phyloP scores from a whole-genome alignment of 345 rosid genomes.

The Alliaria petiolata region DNA sequence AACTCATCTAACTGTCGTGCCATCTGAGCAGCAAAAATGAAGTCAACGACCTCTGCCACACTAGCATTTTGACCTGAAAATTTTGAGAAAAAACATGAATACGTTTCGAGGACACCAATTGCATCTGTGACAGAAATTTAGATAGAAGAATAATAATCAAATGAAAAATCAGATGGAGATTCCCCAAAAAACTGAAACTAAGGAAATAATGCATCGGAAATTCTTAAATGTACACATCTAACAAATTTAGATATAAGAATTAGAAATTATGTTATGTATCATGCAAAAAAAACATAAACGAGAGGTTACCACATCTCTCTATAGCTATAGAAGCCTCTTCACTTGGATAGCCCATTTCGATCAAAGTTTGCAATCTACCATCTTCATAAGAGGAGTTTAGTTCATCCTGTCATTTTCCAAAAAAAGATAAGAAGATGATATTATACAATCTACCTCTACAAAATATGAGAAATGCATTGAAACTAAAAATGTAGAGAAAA shows the following conservation, averaged over 20 bases:
- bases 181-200: too few relatives aligned
- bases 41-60: slow-evolving; percentile 23
- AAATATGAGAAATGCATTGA: too few relatives aligned
- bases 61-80: slow-evolving; percentile 12
- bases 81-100: not conserved
- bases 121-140: too few relatives aligned
- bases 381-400: not conserved
- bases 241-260: too few relatives aligned
- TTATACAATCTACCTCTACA: too few relatives aligned
- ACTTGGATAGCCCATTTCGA: slow-evolving; percentile 5
- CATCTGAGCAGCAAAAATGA: slow-evolving; percentile 30
- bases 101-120: not conserved
- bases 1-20: slow-evolving; percentile 14
- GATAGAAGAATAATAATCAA: too few relatives aligned
- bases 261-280: not conserved
- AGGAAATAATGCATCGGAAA: too few relatives aligned
- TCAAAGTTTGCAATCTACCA: not conserved
- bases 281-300: not conserved
- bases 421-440: not conserved
- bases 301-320: slow-evolving; percentile 21
- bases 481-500: not conserved
- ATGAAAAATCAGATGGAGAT: too few relatives aligned
- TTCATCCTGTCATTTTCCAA: not conserved
- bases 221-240: not conserved
- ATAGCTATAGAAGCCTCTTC: slow-evolving; percentile 12